These are phyloP conservation scores for Lasiodiplodia sp. DNA, from an alignment of 2,329 filamentous ascomycete genomes.

Conservation along the genomic window DNA sequence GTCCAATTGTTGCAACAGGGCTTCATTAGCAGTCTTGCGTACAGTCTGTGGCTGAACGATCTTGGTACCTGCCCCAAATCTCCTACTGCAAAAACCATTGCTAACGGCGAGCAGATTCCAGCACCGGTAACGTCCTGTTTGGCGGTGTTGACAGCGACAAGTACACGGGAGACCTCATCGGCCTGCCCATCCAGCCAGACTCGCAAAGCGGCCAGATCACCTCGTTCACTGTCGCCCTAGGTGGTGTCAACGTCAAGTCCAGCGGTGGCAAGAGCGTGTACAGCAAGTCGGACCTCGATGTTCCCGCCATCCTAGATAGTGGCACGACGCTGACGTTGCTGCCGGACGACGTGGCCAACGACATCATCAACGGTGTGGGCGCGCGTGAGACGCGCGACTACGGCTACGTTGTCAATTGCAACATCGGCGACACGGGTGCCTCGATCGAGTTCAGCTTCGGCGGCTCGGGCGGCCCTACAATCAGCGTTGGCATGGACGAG, in stretches of 20 bases:
- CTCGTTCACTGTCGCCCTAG: slow-evolving; percentile 28
- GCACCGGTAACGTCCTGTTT: slow-evolving; percentile 73
- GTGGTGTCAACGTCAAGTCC: slow-evolving; percentile 12
- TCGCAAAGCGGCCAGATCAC: slow-evolving; percentile 3
- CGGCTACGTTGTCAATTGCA: slow-evolving; percentile 25
- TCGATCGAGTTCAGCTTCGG: slow-evolving; percentile 26
- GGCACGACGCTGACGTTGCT: slow-evolving; percentile 74
- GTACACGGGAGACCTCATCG: slow-evolving; percentile 68
- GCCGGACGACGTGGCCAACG: slow-evolving; percentile 56
- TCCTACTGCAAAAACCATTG: neutral
- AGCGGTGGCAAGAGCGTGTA: slow-evolving; percentile 21
- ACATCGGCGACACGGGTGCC: slow-evolving; percentile 11
- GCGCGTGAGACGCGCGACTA: neutral
- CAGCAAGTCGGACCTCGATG: slow-evolving; percentile 3
- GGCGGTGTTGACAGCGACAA: slow-evolving; percentile 75
- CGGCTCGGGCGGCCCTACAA: slow-evolving; percentile 16
- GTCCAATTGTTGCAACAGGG: slow-evolving; percentile 68
- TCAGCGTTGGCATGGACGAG: slow-evolving; percentile 24
- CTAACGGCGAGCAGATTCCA: slow-evolving; percentile 20
- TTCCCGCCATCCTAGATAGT: slow-evolving; percentile 68
- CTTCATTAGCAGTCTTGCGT: slow-evolving; percentile 70
- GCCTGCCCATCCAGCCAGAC: slow-evolving; percentile 64
- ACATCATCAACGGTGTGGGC: slow-evolving; percentile 26
- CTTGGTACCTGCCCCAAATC: slow-evolving; percentile 67
- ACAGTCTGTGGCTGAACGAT: slow-evolving; percentile 60